phyloP scores from a whole-genome alignment of 108 stramenopile species.

The Skeletonema costatum region DNA sequence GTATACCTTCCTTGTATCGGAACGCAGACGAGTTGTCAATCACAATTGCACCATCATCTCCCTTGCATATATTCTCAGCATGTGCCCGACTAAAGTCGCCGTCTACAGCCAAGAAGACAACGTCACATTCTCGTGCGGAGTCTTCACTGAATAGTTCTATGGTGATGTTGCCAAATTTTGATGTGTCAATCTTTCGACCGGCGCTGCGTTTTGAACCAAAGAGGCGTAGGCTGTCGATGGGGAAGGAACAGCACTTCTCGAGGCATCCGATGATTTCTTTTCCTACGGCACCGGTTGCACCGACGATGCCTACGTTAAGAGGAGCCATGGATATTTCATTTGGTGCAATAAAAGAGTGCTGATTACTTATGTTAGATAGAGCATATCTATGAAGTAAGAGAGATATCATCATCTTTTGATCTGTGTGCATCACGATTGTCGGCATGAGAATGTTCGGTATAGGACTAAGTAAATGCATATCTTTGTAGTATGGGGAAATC shows the following conservation, averaged over 20 bases:
- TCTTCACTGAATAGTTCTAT: slow-evolving; percentile 87
- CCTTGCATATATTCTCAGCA: slow-evolving; percentile 70
- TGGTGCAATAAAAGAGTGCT: no score
- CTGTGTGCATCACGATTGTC: no score
- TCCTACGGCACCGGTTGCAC: slow-evolving; percentile 97
- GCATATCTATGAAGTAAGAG: no score
- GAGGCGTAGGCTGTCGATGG: slow-evolving; percentile 79
- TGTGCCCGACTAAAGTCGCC: slow-evolving; percentile 88
- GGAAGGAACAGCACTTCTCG: slow-evolving; percentile 66
- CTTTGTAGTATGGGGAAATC: neutral
- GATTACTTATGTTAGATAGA: no score
- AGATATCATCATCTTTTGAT: no score
- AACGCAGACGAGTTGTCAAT: slow-evolving; percentile 96
- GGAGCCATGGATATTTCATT: neutral
- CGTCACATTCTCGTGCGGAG: slow-evolving; percentile 79
- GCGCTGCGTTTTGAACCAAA: slow-evolving; percentile 88
- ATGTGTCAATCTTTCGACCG: slow-evolving; percentile 73
- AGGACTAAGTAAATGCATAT: neutral
- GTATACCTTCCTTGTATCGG: slow-evolving; percentile 89
- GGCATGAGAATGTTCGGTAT: neutral
- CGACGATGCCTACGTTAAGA: slow-evolving; percentile 91
- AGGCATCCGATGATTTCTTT: slow-evolving; percentile 92
- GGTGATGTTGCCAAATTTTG: slow-evolving; percentile 29
- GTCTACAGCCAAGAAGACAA: slow-evolving; percentile 89
- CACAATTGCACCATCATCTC: slow-evolving; percentile 74